These are phyloP conservation scores for Phaeosphaeriaceae sp. DNA, from an alignment of 2,329 filamentous ascomycete genomes.

Conservation along the genomic window DNA sequence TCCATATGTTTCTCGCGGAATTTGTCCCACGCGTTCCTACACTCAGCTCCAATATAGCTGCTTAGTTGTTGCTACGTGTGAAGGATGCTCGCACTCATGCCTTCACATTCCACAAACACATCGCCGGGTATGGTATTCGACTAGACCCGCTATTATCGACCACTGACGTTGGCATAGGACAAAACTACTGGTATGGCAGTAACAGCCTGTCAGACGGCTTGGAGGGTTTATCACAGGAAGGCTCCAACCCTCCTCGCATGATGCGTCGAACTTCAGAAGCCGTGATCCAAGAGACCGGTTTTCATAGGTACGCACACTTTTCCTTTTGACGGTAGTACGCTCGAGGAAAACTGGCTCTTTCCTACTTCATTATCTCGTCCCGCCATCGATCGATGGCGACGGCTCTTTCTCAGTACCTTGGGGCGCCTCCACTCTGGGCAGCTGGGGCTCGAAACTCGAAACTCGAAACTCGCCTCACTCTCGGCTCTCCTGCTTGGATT, in stretches of 20 bases:
- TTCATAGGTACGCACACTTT: conserved; percentile 37
- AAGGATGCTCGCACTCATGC: conserved; percentile 48
- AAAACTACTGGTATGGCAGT: conserved; percentile 44
- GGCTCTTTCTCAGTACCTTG: no score
- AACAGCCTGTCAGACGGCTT: conserved; percentile 37
- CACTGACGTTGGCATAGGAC: conserved; percentile 29
- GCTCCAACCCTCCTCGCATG: conserved; percentile 28
- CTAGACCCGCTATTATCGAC: background rate
- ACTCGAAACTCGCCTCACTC: no score
- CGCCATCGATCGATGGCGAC: no score
- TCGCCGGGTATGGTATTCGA: conserved; percentile 36
- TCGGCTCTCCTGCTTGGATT: no score
- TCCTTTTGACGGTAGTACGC: background rate
- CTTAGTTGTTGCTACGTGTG: conserved; percentile 23
- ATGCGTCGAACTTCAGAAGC: conserved; percentile 44
- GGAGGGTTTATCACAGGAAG: conserved; percentile 32
- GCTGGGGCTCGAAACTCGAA: no score
- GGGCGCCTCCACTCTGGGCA: no score
- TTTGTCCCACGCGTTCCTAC: conserved; percentile 25
- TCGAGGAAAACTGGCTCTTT: no score
- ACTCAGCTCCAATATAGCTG: conserved; percentile 27
- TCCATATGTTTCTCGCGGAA: conserved; percentile 30
- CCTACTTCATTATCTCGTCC: no score
- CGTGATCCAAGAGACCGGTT: conserved; percentile 33
- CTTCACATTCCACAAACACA: conserved; percentile 42